Evolutionary conservation across 139 green algal genomes (phyloP), one percentile per base, ranked within the genome.

Genomic region (Penium margaritaceum): DNA sequence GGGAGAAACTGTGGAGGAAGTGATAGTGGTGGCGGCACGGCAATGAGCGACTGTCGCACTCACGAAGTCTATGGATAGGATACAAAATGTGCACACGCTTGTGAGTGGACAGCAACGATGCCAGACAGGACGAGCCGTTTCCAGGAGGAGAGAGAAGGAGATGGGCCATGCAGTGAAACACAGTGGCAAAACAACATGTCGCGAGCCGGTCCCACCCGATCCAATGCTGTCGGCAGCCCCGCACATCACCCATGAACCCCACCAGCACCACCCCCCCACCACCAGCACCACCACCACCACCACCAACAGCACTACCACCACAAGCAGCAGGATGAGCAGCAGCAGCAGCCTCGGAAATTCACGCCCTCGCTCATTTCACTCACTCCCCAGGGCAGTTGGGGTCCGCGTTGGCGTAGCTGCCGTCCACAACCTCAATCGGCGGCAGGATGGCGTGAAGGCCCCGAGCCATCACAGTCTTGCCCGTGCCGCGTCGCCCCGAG

Each of bases 391-490:
- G 91, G 61, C 92, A 85, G 5, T 91, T 85, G 0, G 94, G 94
- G 85, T 98, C 91, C 0, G 93, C 87, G 79, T 99, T 99, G 85
- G 89, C 95, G 77, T 88, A 86, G 84, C 81, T 90, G 32, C 85
- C 90, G 17, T 91, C 82, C 54, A 98, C 90, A 9, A 96, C 86
- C 79, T 98, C 94, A 43, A 99, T 99, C 36, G 94, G 94, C 4
- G 94, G 94, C 79, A 99, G 80, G 65, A 99, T 84, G 19, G 88
- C 84, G 76, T 96, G 92, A 69, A 99, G 70, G 33, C 94, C 94
- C 55, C 94, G 84, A 0, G 94, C 94, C 91, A 99, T 97, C 46
- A 99, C 84, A 5, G 90, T 96, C 81, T 99, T 99, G 72, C 89
- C 91, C 2, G 93, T 98, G 57, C 93, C 93, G 38, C 92, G 74